phyloP scores from a whole-genome alignment of 1,284 basidiomycete species.

The Melampsora larici-populina region DNA sequence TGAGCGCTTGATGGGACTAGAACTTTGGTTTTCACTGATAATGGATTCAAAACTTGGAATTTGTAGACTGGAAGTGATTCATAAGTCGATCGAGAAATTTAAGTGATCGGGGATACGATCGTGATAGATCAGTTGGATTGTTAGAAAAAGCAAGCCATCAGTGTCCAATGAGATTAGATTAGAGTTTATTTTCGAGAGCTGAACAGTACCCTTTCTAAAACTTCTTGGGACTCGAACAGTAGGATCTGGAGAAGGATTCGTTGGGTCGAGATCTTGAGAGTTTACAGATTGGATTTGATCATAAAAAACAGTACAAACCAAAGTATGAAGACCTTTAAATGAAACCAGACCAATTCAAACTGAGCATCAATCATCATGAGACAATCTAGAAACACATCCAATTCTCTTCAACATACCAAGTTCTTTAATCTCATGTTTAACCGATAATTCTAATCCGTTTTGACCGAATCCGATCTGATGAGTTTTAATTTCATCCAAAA shows the following conservation, averaged over 20 bases:
- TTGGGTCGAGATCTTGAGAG: neutral
- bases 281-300: neutral
- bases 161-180: neutral
- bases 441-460: slow-evolving; percentile 3
- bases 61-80: slow-evolving; percentile 2
- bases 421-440: slow-evolving; percentile 13
- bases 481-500: neutral
- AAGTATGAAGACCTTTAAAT: neutral
- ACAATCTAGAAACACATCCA: too few species aligned
- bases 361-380: neutral
- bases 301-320: slow-evolving; percentile 18
- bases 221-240: neutral
- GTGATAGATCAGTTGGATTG: neutral
- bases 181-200: neutral
- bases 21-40: slow-evolving; percentile 11
- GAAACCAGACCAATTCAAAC: neutral
- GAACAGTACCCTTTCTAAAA: slow-evolving; percentile 11
- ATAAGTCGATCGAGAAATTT: neutral
- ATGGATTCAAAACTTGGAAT: slow-evolving; percentile 12
- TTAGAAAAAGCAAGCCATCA: neutral
- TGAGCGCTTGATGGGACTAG: neutral
- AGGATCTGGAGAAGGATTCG: neutral
- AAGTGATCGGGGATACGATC: neutral
- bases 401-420: slow-evolving; percentile 17
- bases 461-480: neutral